These are phyloP conservation scores for Cochlearia excelsa DNA, from an alignment of 345 rosid genomes.

Conservation along the genomic window DNA sequence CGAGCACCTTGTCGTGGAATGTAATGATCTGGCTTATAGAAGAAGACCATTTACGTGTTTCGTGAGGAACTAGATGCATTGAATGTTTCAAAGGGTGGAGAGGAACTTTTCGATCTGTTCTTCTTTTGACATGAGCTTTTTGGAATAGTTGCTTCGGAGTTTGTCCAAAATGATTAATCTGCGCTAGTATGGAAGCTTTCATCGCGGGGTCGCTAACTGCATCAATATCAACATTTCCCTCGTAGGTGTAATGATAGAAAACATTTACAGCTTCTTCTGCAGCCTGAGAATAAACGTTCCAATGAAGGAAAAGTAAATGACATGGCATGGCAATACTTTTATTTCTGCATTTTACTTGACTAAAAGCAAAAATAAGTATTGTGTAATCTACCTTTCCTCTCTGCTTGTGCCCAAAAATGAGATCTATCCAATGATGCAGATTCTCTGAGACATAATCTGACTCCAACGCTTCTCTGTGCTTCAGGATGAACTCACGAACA, in stretches of 20 bases:
- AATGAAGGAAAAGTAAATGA: neutral
- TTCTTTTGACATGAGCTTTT: constrained; percentile 79
- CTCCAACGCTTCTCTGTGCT: constrained; percentile 89
- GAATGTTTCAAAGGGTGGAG: constrained; percentile 78
- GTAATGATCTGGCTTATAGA: constrained; percentile 68
- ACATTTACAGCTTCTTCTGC: constrained; percentile 95
- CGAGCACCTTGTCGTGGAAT: constrained; percentile 67
- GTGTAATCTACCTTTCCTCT: constrained; percentile 75
- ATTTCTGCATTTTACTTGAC: neutral
- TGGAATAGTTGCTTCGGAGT: constrained; percentile 93
- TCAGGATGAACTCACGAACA: constrained; percentile 70
- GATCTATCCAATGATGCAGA: constrained; percentile 96
- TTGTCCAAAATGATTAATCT: constrained; percentile 96
- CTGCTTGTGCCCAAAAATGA: constrained; percentile 90
- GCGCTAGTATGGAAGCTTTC: constrained; percentile 97
- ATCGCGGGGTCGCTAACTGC: constrained; percentile 82
- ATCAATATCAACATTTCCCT: constrained; percentile 94
- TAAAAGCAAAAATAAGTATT: neutral
- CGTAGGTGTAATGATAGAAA: constrained; percentile 95
- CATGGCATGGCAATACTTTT: neutral
- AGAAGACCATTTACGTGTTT: constrained; percentile 61
- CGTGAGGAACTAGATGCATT: constrained; percentile 65
- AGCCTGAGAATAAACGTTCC: constrained; percentile 47
- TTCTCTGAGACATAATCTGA: constrained; percentile 85
- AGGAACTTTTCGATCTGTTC: constrained; percentile 60